These are phyloP conservation scores for Daldinia sp. DNA, from an alignment of 2,329 filamentous ascomycete genomes.

Conservation along the genomic window DNA sequence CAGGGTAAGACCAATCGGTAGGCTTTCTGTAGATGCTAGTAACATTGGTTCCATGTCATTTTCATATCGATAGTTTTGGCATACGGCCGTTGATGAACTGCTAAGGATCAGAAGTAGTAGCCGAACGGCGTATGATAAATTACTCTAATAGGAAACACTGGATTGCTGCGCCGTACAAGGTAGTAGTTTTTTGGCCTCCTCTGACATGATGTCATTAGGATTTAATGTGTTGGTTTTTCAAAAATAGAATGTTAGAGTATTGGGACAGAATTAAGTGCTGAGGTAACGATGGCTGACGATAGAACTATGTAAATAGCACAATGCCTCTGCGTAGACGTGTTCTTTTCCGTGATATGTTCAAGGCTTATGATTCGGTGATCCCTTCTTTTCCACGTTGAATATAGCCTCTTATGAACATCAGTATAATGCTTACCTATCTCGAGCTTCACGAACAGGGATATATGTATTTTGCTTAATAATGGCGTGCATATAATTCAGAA, in stretches of 20 bases:
- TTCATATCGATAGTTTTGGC: background rate
- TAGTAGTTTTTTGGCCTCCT: background rate
- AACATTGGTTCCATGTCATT: background rate
- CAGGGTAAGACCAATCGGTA: background rate
- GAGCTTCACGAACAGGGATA: background rate
- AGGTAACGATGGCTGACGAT: background rate
- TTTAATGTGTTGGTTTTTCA: background rate
- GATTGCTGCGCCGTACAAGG: constrained; percentile 2
- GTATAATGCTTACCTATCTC: background rate
- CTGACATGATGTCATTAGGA: constrained; percentile 11
- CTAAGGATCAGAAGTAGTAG: background rate
- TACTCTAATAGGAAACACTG: background rate
- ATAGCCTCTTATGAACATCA: background rate
- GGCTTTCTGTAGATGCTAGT: background rate
- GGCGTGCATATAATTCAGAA: background rate
- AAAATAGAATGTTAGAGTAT: constrained; percentile 6
- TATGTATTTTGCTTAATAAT: constrained; percentile 1
- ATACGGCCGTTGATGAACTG: background rate
- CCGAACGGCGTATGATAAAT: background rate
- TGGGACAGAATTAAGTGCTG: background rate
- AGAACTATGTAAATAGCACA: background rate
- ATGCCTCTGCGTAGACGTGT: background rate
- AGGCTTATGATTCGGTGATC: background rate
- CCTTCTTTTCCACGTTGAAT: background rate
- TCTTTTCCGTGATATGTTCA: background rate